Base-by-base conservation (phyloP, 805 yeast species). In the Jamesozyma piceae region DNA sequence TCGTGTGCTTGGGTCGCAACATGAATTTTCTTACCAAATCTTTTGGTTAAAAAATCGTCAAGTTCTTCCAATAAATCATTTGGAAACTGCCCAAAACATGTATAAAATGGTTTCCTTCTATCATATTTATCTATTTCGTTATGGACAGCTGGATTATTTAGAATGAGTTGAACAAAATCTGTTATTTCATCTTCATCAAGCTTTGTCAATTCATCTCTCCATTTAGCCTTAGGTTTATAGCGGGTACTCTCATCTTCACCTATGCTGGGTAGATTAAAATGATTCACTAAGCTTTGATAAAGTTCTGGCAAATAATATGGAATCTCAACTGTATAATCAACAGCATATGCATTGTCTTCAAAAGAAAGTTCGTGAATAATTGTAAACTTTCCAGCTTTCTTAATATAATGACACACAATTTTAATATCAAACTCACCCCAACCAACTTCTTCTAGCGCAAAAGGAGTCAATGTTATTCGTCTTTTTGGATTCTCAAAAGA, bases 341-440 rank as follows among this genome's bases (percentile, higher is more conserved):
- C 74, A 26, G 73, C 75, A 63, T 87, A 87, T 49, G 77, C 78
- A 57, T 80, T 80, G 56, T 79, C 75, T 44, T 73, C 67, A 64
- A 92, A 92, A 58, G 83, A 80, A 56, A 92, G 73, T 61, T 90
- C 96, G 62, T 92, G 97, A 53, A 71, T 73, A 5, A 89, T 63
- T 52, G 80, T 80, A 43, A 80, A 73, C 57, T 85, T 94, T 22
- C 97, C 97, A 40, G 79, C 80, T 52, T 80, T 81, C 43, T 88
- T 95, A 13, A 78, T 72, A 38, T 82, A 69, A 44, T 80, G 79
- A 42, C 90, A 70, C 4, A 80, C 71, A 45, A 92, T 79, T 22
- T 82, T 82, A 61, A 90, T 72, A 57, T 85, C 95, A 57, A 90
- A 90, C 55, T 89, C 97, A 57, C 97, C 98, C 97, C 97, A 90